These are phyloP conservation scores for Tephrocybe sp. DNA, from an alignment of 768 basidiomycete genomes.

Conservation along the genomic window DNA sequence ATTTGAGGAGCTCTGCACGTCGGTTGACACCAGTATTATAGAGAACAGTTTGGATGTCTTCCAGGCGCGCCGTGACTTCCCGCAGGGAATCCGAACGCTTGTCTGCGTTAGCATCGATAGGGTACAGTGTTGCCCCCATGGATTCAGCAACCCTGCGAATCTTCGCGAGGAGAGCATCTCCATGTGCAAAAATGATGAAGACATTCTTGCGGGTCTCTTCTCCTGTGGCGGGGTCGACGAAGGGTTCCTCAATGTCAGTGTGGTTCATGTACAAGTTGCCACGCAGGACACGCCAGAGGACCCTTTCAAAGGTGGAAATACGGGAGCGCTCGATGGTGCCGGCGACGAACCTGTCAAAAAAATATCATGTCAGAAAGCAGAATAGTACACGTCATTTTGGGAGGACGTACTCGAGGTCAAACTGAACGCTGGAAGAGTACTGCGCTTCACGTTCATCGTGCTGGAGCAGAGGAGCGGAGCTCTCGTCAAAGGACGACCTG, in stretches of 20 bases:
- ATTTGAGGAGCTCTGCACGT: constrained; percentile 74
- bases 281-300: constrained; percentile 95
- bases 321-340: constrained; percentile 94
- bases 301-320: constrained; percentile 91
- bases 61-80: constrained; percentile 84
- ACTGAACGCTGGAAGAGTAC: constrained; percentile 51
- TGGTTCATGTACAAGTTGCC: constrained; percentile 99
- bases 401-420: constrained; percentile 81
- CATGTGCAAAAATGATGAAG: constrained; percentile 99
- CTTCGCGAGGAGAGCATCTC: constrained; percentile 87
- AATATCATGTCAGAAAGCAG: neutral
- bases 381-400: neutral
- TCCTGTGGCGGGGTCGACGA: constrained; percentile 82
- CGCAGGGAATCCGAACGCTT: constrained; percentile 88
- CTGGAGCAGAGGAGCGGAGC: constrained; percentile 84
- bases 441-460: constrained; percentile 83
- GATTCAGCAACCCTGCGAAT: constrained; percentile 98
- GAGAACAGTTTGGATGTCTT: constrained; percentile 86
- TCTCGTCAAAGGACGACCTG: constrained; percentile 88
- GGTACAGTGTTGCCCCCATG: constrained; percentile 97
- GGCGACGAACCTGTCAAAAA: constrained; percentile 74
- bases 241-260: constrained; percentile 90
- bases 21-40: constrained; percentile 87
- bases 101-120: constrained; percentile 92
- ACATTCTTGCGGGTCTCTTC: constrained; percentile 93